These are phyloP conservation scores for Diaporthe australafricana DNA, from an alignment of 2,329 filamentous ascomycete genomes.

Conservation along the genomic window DNA sequence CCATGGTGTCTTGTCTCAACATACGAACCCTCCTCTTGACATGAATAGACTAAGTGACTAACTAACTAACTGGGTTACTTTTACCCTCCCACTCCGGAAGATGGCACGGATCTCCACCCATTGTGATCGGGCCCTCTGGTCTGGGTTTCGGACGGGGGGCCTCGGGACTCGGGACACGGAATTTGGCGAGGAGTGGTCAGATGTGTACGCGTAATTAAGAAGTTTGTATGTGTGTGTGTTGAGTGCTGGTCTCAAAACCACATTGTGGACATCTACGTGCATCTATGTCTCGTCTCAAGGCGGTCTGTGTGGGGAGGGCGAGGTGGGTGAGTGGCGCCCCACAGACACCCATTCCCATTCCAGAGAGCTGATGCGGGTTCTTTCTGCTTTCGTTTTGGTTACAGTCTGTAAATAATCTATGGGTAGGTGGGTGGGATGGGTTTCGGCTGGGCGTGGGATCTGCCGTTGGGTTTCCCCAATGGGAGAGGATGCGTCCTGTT, in stretches of 20 bases:
- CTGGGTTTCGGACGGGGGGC: not conserved
- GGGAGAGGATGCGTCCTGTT: not conserved
- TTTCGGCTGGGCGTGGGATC: slow-evolving; percentile 18
- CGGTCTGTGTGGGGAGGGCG: not conserved
- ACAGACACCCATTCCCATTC: not conserved
- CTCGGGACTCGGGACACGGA: not conserved
- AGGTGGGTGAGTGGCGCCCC: too few species aligned
- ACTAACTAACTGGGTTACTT: too few species aligned
- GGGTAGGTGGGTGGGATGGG: too few species aligned
- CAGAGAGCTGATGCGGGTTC: slow-evolving; percentile 18
- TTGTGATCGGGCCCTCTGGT: not conserved
- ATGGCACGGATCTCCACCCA: not conserved
- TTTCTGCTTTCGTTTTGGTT: too few species aligned
- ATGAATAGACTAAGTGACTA: not conserved
- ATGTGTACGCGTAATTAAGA: too few species aligned
- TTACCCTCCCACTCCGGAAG: too few species aligned
- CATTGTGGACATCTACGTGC: not conserved
- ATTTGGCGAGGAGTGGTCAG: not conserved
- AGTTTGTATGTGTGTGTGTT: not conserved
- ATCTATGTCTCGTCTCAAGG: not conserved
- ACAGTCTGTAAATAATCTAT: too few species aligned
- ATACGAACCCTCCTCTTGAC: not conserved
- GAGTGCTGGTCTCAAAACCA: not conserved
- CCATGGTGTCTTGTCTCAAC: not conserved
- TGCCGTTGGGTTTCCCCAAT: slow-evolving; percentile 4